These are phyloP conservation scores for Coelastrella sp. DNA, from an alignment of 139 green algal genomes.

Conservation along the genomic window DNA sequence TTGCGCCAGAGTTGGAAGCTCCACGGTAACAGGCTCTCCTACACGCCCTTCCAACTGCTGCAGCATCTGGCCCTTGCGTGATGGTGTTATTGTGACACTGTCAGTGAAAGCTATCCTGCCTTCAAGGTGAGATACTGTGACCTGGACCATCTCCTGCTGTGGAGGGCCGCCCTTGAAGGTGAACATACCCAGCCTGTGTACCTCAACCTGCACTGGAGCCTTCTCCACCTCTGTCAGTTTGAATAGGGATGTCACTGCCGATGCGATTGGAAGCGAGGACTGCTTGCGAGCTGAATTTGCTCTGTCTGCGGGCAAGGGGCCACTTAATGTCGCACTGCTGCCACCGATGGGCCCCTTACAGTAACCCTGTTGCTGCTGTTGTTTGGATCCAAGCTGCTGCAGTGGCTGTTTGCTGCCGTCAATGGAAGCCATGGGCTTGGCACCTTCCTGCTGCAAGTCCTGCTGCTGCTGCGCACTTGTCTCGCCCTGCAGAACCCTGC, in stretches of 20 bases:
- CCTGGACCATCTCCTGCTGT: constrained; percentile 46
- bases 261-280: neutral
- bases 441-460: too few species aligned
- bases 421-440: too few species aligned
- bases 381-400: too few species aligned
- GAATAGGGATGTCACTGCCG: neutral
- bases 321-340: too few species aligned
- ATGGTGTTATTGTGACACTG: neutral
- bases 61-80: constrained; percentile 31
- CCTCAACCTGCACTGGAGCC: neutral
- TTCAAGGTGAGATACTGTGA: neutral
- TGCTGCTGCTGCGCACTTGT: too few species aligned
- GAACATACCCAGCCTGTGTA: constrained; percentile 43
- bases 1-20: neutral
- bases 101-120: neutral
- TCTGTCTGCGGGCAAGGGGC: too few species aligned
- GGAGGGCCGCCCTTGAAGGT: constrained; percentile 53
- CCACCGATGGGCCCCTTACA: too few species aligned
- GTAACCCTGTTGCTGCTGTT: too few species aligned
- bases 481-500: too few species aligned
- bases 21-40: neutral
- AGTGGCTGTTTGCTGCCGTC: too few species aligned
- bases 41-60: constrained; percentile 11
- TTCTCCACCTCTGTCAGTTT: neutral
- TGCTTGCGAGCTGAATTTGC: neutral